A percentile compares a stretch with the other conserved stretches of the same genome.
Evolutionary conservation across 495 filamentous ascomycete genomes (phyloP).

Genomic region (Aspergillus leporis): DNA sequence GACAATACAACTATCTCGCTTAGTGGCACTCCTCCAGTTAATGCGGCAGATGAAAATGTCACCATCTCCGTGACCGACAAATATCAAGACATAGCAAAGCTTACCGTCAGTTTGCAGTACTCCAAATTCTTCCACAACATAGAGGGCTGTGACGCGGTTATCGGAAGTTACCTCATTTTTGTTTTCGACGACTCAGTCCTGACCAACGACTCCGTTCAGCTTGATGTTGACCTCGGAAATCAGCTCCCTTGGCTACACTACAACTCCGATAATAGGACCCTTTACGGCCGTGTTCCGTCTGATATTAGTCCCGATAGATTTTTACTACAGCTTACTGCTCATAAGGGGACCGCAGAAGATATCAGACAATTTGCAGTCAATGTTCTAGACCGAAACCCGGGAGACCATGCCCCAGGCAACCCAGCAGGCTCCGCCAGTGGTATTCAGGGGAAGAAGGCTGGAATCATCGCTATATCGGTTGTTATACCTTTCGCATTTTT

Average conservation of each 20-base stretch:
- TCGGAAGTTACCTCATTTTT: slow-evolving; percentile 66
- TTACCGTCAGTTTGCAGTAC: slow-evolving; percentile 63
- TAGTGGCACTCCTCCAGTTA: slow-evolving; percentile 60
- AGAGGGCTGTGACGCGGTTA: slow-evolving; percentile 52
- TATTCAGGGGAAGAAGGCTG: slow-evolving; percentile 33
- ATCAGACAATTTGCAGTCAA: slow-evolving; percentile 52
- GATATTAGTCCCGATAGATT: slow-evolving; percentile 42
- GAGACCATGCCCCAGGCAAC: slow-evolving; percentile 10
- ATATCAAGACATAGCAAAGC: slow-evolving; percentile 62
- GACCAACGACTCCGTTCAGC: slow-evolving; percentile 48
- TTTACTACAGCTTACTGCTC: slow-evolving; percentile 52
- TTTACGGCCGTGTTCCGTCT: slow-evolving; percentile 65
- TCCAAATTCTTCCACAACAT: slow-evolving; percentile 45
- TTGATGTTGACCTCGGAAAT: slow-evolving; percentile 54
- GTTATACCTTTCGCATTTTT: slow-evolving; percentile 41
- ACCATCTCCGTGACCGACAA: slow-evolving; percentile 64
- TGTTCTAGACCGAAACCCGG: slow-evolving; percentile 29
- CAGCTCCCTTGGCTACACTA: slow-evolving; percentile 68
- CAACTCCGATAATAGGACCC: slow-evolving; percentile 51
- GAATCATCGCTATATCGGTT: slow-evolving; percentile 47
- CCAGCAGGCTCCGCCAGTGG: slow-evolving; percentile 15
- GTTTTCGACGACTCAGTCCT: slow-evolving; percentile 58
- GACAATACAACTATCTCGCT: slow-evolving; percentile 62
- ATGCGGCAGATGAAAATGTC: slow-evolving; percentile 60
- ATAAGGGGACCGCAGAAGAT: slow-evolving; percentile 45